Conservation (phyloP, 2,329 filamentous ascomycete genomes). For the Cladorrhinum sp. region DNA sequence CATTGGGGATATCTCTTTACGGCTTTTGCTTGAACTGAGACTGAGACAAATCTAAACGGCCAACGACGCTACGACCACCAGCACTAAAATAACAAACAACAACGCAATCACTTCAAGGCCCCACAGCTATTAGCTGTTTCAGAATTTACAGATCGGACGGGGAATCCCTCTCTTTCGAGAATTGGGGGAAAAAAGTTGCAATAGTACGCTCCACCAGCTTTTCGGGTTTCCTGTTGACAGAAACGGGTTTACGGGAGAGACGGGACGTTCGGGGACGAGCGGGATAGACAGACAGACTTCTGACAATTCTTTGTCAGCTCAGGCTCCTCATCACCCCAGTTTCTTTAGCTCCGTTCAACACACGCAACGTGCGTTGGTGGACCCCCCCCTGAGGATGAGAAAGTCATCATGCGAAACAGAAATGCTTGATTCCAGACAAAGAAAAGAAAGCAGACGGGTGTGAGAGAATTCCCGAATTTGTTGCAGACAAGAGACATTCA, state of each 20-base stretch:
- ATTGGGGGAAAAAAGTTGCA: not conserved
- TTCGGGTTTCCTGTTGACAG: not conserved
- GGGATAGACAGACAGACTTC: constrained; percentile 29
- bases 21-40: too few species aligned
- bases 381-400: too few species aligned
- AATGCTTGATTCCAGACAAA: too few species aligned
- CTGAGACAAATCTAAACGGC: not conserved
- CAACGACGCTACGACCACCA: not conserved
- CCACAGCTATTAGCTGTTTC: constrained; percentile 15
- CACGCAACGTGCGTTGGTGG: too few species aligned
- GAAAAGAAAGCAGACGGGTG: too few species aligned
- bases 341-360: not conserved
- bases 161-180: not conserved
- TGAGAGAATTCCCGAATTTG: too few species aligned
- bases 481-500: too few species aligned
- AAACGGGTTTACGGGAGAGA: not conserved
- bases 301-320: constrained; percentile 28
- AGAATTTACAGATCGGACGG: constrained; percentile 6
- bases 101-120: not conserved
- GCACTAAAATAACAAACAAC: constrained; percentile 2
- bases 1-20: not conserved
- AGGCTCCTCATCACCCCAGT: constrained; percentile 29
- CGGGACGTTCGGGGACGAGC: constrained; percentile 9
- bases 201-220: not conserved
- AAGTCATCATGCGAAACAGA: too few species aligned